Evolutionary conservation across 2,329 filamentous ascomycete species (phyloP).

Genomic region (Pseudogymnoascus sp.): DNA sequence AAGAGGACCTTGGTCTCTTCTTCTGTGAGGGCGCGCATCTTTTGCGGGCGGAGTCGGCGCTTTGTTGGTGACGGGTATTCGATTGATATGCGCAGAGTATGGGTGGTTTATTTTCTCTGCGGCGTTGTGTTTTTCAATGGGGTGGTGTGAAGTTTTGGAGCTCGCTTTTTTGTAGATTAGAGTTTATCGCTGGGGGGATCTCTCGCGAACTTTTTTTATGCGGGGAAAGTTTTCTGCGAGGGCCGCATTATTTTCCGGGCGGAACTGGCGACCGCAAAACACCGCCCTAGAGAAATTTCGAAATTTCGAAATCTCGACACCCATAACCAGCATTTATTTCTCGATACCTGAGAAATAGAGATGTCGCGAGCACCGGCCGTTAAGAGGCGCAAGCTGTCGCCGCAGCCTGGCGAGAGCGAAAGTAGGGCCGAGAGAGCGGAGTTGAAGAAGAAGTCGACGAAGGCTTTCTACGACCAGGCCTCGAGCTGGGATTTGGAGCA

Average conservation of each 20-base stretch:
- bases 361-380: slow-evolving; percentile 31
- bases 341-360: not conserved
- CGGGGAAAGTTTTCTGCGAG: slow-evolving; percentile 21
- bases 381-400: slow-evolving; percentile 53
- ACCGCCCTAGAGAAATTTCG: slow-evolving; percentile 17
- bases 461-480: slow-evolving; percentile 61
- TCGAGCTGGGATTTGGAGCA: slow-evolving; percentile 87
- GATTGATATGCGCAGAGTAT: slow-evolving; percentile 3
- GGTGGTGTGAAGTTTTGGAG: not conserved
- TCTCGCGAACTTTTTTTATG: slow-evolving; percentile 16
- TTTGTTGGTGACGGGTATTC: not conserved
- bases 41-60: slow-evolving; percentile 6
- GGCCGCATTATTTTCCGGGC: slow-evolving; percentile 20
- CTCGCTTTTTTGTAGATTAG: slow-evolving; percentile 1
- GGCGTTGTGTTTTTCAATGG: not conserved
- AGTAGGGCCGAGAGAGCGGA: slow-evolving; percentile 19
- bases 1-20: slow-evolving; percentile 75
- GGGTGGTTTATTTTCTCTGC: not conserved
- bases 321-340: not conserved
- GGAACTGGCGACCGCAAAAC: not conserved
- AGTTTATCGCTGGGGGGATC: not conserved
- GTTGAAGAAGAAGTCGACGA: slow-evolving; percentile 12
- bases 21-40: slow-evolving; percentile 77
- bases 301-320: slow-evolving; percentile 11
- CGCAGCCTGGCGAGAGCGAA: slow-evolving; percentile 38